phyloP scores from a whole-genome alignment of 208 protist species.

The Tritrichomonas musculus region DNA sequence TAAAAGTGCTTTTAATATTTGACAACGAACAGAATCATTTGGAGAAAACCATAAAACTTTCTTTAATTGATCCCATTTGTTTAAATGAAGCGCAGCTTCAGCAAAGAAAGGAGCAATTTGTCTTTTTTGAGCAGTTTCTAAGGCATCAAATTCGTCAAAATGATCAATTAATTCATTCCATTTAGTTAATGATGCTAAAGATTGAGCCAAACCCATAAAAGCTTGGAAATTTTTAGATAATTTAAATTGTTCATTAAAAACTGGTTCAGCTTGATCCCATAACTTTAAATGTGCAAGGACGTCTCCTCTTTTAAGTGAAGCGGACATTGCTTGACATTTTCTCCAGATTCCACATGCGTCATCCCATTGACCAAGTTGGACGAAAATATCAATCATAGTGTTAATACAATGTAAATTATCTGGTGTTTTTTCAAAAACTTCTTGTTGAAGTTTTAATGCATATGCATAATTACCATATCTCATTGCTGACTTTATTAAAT shows the following conservation, averaged over 20 bases:
- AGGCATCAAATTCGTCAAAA: not conserved
- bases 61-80: not conserved
- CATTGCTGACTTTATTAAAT: not conserved
- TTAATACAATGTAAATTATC: not conserved
- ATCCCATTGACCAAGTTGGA: not conserved
- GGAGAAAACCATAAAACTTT: not conserved
- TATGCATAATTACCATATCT: conserved; percentile 2
- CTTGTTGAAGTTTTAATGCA: conserved; percentile 11
- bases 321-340: not conserved
- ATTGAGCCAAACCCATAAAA: not conserved
- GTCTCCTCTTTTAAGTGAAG: not conserved
- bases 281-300: not conserved
- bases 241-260: not conserved
- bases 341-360: not conserved
- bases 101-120: not conserved
- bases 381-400: not conserved
- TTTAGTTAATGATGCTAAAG: not conserved
- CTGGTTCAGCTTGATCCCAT: not conserved
- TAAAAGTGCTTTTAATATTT: not conserved
- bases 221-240: not conserved
- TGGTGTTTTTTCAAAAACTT: not conserved
- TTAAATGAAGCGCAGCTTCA: not conserved
- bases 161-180: not conserved
- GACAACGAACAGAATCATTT: not conserved
- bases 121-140: not conserved